These are phyloP conservation scores for Erodium texanum DNA, from an alignment of 441 rosid species.

Conservation along the genomic window DNA sequence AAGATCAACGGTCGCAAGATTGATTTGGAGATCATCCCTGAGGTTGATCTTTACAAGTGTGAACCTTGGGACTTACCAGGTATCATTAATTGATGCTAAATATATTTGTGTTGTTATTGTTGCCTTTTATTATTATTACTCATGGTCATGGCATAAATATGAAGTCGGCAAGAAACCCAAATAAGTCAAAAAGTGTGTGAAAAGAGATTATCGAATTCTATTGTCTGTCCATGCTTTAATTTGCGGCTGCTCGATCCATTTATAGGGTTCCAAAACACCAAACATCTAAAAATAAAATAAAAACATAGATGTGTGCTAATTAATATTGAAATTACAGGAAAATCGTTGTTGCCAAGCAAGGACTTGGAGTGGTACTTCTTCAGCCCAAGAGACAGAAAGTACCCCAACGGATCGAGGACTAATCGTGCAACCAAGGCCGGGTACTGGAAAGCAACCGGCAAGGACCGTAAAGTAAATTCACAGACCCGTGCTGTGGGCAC, in stretches of 20 bases:
- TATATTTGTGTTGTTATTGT: background rate
- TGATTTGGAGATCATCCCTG: slow-evolving; percentile 77
- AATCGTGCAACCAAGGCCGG: slow-evolving; percentile 24
- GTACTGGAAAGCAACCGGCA: slow-evolving; percentile 64
- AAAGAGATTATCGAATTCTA: too few species aligned
- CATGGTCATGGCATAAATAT: background rate
- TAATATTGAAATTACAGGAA: slow-evolving; percentile 34
- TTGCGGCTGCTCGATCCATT: too few species aligned
- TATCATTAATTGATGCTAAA: slow-evolving; percentile 12
- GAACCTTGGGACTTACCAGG: slow-evolving; percentile 97
- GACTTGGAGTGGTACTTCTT: slow-evolving; percentile 92
- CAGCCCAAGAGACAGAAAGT: slow-evolving; percentile 31
- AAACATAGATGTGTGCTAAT: too few species aligned
- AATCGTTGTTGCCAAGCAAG: slow-evolving; percentile 60
- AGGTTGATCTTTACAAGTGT: slow-evolving; percentile 66
- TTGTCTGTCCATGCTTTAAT: too few species aligned
- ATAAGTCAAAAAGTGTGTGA: background rate
- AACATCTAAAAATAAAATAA: too few species aligned
- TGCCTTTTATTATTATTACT: too few species aligned
- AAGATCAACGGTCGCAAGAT: slow-evolving; percentile 51
- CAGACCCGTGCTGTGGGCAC: slow-evolving; percentile 41
- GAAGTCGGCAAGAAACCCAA: background rate
- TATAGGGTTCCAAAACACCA: too few species aligned
- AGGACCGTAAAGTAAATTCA: slow-evolving; percentile 59
- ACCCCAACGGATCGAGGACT: slow-evolving; percentile 24